These are phyloP conservation scores for Alternaria hordeiaustralica DNA, from an alignment of 2,329 filamentous ascomycete species.

Conservation along the genomic window DNA sequence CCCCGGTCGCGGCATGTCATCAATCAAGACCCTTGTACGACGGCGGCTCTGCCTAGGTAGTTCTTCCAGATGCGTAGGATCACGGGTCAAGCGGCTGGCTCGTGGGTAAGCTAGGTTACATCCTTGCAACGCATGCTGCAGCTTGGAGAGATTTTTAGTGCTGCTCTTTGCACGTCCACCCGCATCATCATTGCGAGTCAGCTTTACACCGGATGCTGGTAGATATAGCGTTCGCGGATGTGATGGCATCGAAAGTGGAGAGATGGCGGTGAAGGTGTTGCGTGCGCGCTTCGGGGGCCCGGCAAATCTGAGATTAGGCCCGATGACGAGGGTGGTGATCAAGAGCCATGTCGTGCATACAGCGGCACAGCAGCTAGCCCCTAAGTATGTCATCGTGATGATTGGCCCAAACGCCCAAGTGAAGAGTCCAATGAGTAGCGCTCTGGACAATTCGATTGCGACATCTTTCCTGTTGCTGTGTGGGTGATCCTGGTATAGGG, in stretches of 20 bases:
- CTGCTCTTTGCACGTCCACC: neutral
- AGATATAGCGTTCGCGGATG: slow-evolving; percentile 4
- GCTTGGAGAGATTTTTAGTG: neutral
- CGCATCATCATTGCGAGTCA: slow-evolving; percentile 7
- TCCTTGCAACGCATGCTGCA: slow-evolving; percentile 4
- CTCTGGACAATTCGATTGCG: neutral
- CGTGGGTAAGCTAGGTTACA: slow-evolving; percentile 2
- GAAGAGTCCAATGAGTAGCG: neutral
- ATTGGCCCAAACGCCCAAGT: neutral
- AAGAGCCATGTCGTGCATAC: slow-evolving; percentile 20
- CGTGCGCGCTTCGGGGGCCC: slow-evolving; percentile 26
- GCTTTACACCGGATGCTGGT: neutral
- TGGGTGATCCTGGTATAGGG: neutral
- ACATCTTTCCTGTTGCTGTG: neutral
- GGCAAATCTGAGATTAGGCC: slow-evolving; percentile 16
- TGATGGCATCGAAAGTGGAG: neutral
- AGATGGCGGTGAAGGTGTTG: slow-evolving; percentile 31
- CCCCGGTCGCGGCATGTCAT: slow-evolving; percentile 8
- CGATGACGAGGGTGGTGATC: slow-evolving; percentile 15
- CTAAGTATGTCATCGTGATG: neutral
- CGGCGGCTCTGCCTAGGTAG: slow-evolving; percentile 6
- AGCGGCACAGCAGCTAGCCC: slow-evolving; percentile 7
- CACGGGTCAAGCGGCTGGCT: slow-evolving; percentile 8
- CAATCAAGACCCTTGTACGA: slow-evolving; percentile 5
- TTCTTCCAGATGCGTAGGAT: slow-evolving; percentile 3